phyloP scores from a whole-genome alignment of 176 grass and related monocot genomes.

The Ananas comosus region DNA sequence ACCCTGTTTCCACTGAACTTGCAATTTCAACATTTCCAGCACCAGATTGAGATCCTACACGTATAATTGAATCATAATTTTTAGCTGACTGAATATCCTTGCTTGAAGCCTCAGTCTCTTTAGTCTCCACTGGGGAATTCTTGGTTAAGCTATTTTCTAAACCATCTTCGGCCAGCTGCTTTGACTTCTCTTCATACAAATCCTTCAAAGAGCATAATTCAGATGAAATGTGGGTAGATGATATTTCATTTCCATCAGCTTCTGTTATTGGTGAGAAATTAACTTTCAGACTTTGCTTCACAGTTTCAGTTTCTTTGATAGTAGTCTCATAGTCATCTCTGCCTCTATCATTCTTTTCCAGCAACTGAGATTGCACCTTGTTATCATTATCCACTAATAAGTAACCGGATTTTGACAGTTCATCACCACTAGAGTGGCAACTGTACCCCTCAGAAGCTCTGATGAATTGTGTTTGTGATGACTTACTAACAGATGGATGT shows the following conservation, averaged over 20 bases:
- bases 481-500: conserved; percentile 10
- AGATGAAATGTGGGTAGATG: conserved; percentile 17
- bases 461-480: conserved; percentile 5
- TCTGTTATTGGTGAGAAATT: conserved; percentile 4
- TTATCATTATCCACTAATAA: conserved; percentile 8
- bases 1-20: conserved; percentile 2
- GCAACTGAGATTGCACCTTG: conserved; percentile 1
- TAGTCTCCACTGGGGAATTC: conserved; percentile 10
- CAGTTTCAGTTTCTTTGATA: conserved; percentile 10
- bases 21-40: background rate
- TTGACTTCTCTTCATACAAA: conserved; percentile 24
- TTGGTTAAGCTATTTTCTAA: conserved; percentile 2
- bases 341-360: conserved; percentile 15
- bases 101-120: background rate
- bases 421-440: background rate
- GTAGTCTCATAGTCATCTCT: conserved; percentile 9
- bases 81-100: background rate
- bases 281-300: conserved; percentile 9
- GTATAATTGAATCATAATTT: background rate
- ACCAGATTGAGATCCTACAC: background rate
- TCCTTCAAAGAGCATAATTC: conserved; percentile 6
- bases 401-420: background rate
- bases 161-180: conserved; percentile 3
- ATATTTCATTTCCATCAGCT: conserved; percentile 1
- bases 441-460: conserved; percentile 2